These are phyloP conservation scores for Aspergillus chevalieri DNA, from an alignment of 2,329 filamentous ascomycete genomes.

Conservation along the genomic window DNA sequence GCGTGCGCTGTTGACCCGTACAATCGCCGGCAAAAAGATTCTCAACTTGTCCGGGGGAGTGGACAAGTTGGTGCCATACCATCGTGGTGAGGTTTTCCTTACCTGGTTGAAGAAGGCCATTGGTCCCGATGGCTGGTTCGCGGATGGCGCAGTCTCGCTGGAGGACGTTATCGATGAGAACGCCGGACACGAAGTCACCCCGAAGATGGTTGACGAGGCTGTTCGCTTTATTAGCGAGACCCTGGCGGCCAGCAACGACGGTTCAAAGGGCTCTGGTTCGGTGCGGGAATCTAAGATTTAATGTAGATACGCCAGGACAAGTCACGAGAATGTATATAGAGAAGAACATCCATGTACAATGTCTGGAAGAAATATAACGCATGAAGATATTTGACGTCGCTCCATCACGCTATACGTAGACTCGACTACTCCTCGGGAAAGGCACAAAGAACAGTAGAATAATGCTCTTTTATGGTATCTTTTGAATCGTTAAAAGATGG, in stretches of 20 bases:
- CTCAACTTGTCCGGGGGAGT: constrained; percentile 48
- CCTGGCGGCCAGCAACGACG: constrained; percentile 24
- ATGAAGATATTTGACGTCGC: too few relatives aligned
- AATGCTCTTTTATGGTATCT: constrained; percentile 1
- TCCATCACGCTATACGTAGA: too few relatives aligned
- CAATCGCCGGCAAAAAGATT: constrained; percentile 48
- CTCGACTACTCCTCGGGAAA: too few relatives aligned
- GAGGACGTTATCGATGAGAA: constrained; percentile 53
- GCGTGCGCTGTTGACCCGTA: constrained; percentile 36
- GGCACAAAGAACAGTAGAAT: constrained; percentile 13
- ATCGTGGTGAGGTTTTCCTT: constrained; percentile 51
- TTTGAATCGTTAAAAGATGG: not conserved
- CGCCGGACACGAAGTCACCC: constrained; percentile 55
- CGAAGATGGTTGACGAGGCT: constrained; percentile 50
- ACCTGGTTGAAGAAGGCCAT: constrained; percentile 48
- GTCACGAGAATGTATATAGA: not conserved
- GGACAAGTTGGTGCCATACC: constrained; percentile 58
- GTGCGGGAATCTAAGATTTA: constrained; percentile 34
- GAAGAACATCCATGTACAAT: not conserved
- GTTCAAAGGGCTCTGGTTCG: constrained; percentile 16
- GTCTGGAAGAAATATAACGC: not conserved
- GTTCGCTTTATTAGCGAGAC: constrained; percentile 48
- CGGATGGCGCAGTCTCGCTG: constrained; percentile 47
- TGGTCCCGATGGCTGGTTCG: constrained; percentile 41
- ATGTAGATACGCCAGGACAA: not conserved